These are phyloP conservation scores for Hemileccinum rubropunctum DNA, from an alignment of 768 basidiomycete species.

Conservation along the genomic window DNA sequence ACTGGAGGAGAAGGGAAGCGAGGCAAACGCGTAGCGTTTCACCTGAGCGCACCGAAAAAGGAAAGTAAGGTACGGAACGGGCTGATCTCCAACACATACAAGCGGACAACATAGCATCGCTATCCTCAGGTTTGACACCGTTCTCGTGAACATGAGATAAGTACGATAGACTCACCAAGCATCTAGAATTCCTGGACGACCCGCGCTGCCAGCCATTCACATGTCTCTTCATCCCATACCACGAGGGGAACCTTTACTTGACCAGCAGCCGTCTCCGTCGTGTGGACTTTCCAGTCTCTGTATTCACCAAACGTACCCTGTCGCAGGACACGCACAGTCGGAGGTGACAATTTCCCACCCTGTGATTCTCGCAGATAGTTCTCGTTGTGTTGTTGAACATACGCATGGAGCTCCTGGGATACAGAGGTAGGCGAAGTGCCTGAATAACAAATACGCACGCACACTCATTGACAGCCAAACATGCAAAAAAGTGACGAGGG, in stretches of 20 bases:
- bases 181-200: slow-evolving; percentile 15
- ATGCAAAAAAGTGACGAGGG: no score
- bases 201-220: slow-evolving; percentile 15
- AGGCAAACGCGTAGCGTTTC: no score
- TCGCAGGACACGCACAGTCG: slow-evolving; percentile 14
- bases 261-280: slow-evolving; percentile 13
- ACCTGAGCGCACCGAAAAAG: no score
- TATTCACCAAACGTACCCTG: slow-evolving; percentile 21
- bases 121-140: no score
- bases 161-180: no score
- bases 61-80: no score
- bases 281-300: slow-evolving; percentile 18
- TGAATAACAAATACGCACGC: background rate
- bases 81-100: no score
- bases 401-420: slow-evolving; percentile 5
- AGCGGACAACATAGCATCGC: no score
- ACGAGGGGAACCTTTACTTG: slow-evolving; percentile 23
- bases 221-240: slow-evolving; percentile 10
- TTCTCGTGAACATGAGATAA: no score
- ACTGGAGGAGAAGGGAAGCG: no score
- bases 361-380: slow-evolving; percentile 15
- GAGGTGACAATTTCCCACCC: slow-evolving; percentile 5
- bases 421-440: slow-evolving; percentile 2
- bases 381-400: slow-evolving; percentile 12
- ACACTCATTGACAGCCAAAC: background rate